Evolutionary conservation across 164 flowering plant species (phyloP).

Genomic region (Tetrastigma voinierianum): DNA sequence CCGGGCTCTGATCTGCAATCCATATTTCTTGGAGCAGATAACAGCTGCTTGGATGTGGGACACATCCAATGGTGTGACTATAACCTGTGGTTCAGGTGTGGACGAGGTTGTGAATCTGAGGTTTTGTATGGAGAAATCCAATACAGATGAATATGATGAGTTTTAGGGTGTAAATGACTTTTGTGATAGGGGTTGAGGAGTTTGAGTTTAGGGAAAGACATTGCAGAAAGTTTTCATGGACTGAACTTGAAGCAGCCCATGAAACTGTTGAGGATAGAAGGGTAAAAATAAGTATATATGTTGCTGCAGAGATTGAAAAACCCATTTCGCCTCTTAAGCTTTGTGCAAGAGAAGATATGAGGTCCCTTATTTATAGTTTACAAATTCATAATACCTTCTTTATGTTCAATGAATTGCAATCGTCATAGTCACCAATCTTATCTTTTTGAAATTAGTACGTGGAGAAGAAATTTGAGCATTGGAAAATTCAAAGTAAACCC

Average conservation of each 20-base stretch:
- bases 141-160: neutral
- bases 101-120: neutral
- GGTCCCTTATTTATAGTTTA: too few relatives aligned
- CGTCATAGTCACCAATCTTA: too few relatives aligned
- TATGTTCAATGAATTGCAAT: too few relatives aligned
- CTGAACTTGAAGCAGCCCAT: neutral
- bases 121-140: neutral
- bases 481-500: too few relatives aligned
- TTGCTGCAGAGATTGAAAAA: neutral
- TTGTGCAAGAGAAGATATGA: too few relatives aligned
- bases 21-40: slow-evolving; percentile 2
- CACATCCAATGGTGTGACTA: neutral
- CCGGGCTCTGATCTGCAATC: slow-evolving; percentile 11
- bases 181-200: neutral
- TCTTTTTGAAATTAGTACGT: too few relatives aligned
- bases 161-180: neutral
- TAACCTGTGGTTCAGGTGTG: slow-evolving; percentile 5
- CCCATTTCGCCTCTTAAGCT: neutral
- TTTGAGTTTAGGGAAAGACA: neutral
- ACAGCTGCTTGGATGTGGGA: slow-evolving; percentile 11
- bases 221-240: slow-evolving; percentile 1
- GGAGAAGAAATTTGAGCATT: too few relatives aligned
- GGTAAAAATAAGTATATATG: neutral
- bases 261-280: neutral
- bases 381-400: too few relatives aligned